Evolutionary conservation across 495 filamentous ascomycete genomes (phyloP).

Genomic region (Aspergillus panamensis): DNA sequence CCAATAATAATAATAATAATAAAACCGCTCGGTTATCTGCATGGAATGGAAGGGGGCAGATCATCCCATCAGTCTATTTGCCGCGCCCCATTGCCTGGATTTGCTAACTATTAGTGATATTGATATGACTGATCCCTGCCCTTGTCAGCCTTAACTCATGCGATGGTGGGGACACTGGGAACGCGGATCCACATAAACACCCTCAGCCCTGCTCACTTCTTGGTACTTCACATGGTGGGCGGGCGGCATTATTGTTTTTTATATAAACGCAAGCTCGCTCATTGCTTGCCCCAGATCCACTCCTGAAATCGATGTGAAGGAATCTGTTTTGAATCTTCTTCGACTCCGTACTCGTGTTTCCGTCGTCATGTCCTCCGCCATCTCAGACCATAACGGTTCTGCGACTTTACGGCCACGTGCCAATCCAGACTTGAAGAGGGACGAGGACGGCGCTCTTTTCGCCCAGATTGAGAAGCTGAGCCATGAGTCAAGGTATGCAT

Average conservation of each 20-base stretch:
- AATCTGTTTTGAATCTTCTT: neutral
- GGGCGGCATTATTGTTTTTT: neutral
- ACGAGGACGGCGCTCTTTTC: slow-evolving; percentile 25
- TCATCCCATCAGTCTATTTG: neutral
- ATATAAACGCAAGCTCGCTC: slow-evolving; percentile 2
- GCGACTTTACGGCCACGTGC: slow-evolving; percentile 34
- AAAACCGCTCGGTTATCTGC: neutral
- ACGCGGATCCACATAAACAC: slow-evolving; percentile 2
- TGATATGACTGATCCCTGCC: slow-evolving; percentile 5
- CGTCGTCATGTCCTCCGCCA: slow-evolving; percentile 35
- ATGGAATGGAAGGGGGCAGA: slow-evolving; percentile 1
- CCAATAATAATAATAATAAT: no score
- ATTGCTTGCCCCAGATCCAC: neutral
- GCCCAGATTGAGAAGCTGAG: slow-evolving; percentile 26
- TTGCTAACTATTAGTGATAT: neutral
- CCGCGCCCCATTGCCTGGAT: neutral
- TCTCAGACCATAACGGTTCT: slow-evolving; percentile 29
- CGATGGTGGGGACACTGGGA: slow-evolving; percentile 3
- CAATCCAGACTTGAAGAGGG: slow-evolving; percentile 24
- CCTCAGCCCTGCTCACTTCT: neutral
- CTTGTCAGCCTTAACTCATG: slow-evolving; percentile 1
- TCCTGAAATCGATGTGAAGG: slow-evolving; percentile 26
- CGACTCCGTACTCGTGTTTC: neutral
- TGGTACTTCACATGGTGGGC: neutral
- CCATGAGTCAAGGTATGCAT: slow-evolving; percentile 31